Evolutionary conservation across 768 basidiomycete genomes (phyloP).

Genomic region (Suillus subluteus): DNA sequence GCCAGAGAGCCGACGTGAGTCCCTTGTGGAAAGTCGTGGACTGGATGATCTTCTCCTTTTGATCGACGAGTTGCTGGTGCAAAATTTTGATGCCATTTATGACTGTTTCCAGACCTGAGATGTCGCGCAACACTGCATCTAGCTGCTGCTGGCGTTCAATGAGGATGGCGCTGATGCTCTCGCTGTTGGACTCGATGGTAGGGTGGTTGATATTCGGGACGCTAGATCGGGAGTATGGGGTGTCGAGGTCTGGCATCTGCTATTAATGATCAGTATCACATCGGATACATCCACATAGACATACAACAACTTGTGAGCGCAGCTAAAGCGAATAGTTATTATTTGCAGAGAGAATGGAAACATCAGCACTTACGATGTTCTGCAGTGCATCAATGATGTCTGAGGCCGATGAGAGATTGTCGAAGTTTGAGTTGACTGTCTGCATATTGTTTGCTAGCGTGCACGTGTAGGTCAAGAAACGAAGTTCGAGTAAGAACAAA

Average conservation of each 20-base stretch:
- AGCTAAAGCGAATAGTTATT: neutral
- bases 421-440: no score
- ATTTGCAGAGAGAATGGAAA: neutral
- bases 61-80: neutral
- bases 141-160: constrained; percentile 21
- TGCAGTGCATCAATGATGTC: neutral
- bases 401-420: neutral
- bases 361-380: neutral
- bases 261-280: neutral
- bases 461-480: neutral
- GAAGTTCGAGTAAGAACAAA: no score
- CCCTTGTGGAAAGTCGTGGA: constrained; percentile 17
- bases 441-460: neutral
- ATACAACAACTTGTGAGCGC: neutral
- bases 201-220: no score
- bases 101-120: constrained; percentile 18
- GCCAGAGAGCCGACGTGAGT: constrained; percentile 31
- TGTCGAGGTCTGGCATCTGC: neutral
- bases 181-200: no score
- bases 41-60: no score
- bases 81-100: constrained; percentile 16
- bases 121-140: constrained; percentile 17
- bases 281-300: neutral
- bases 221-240: no score
- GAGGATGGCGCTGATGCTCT: constrained; percentile 15